phyloP scores from a whole-genome alignment of 2,329 filamentous ascomycete genomes.

The Fusarium penzigii region DNA sequence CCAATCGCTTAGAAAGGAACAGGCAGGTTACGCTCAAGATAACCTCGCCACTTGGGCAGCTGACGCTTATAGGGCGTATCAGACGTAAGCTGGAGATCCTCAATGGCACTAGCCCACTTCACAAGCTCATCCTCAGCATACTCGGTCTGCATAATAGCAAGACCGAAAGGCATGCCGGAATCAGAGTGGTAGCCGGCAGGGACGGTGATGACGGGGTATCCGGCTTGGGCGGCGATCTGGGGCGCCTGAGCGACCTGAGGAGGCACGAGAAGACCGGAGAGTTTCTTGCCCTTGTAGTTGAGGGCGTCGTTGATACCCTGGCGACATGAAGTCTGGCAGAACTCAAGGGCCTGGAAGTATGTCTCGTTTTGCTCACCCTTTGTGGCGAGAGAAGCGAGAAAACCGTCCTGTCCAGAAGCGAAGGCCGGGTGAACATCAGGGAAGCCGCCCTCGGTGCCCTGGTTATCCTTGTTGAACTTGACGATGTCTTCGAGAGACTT shows the following conservation, averaged over 20 bases:
- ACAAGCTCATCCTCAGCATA: conserved; percentile 61
- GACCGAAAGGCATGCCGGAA: conserved; percentile 61
- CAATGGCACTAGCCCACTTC: conserved; percentile 63
- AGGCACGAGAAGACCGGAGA: conserved; percentile 68
- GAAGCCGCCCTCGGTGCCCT: conserved; percentile 66
- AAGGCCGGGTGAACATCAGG: conserved; percentile 61
- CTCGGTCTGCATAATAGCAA: conserved; percentile 60
- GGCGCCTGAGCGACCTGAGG: conserved; percentile 67
- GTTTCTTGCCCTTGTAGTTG: conserved; percentile 41
- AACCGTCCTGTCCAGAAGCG: conserved; percentile 69
- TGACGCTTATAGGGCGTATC: conserved; percentile 48
- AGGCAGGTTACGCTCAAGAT: conserved; percentile 48
- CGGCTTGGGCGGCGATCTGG: conserved; percentile 73
- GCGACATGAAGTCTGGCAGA: conserved; percentile 59
- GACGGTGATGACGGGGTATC: conserved; percentile 72
- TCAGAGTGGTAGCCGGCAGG: conserved; percentile 60
- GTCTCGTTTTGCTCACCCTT: conserved; percentile 63
- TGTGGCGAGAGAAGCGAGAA: conserved; percentile 62
- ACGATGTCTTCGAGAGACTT: conserved; percentile 66
- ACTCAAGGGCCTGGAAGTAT: conserved; percentile 67
- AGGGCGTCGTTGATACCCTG: conserved; percentile 72
- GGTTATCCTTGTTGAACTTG: conserved; percentile 63
- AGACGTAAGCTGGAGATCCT: conserved; percentile 52
- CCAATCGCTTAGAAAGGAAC: conserved; percentile 28
- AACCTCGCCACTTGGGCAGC: conserved; percentile 54